These are phyloP conservation scores for Phytophthora aleatoria DNA, from an alignment of 352 stramenopile species.

Conservation along the genomic window DNA sequence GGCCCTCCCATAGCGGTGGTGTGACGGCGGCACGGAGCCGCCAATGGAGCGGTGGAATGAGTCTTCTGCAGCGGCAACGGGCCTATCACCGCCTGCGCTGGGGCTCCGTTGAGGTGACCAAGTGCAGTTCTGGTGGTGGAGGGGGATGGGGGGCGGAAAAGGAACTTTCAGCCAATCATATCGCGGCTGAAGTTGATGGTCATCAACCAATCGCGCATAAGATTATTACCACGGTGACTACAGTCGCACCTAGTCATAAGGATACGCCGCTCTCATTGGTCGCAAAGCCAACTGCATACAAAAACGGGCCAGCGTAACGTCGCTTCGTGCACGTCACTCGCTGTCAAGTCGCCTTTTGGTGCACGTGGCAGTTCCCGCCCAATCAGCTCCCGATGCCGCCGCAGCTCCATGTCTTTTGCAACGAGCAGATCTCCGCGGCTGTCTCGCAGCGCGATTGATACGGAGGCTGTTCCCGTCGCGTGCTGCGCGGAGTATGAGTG, in stretches of 20 bases:
- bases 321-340: conserved; percentile 23
- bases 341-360: conserved; percentile 22
- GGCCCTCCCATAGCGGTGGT: conserved; percentile 11
- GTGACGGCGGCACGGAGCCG: conserved; percentile 17
- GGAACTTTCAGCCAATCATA: conserved; percentile 20
- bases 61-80: conserved; percentile 7
- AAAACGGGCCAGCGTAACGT: conserved; percentile 7
- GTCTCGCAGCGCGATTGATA: conserved; percentile 23
- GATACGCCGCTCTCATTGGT: conserved; percentile 28
- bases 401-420: conserved; percentile 18
- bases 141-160: conserved; percentile 8
- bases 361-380: conserved; percentile 31
- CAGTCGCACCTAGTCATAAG: conserved; percentile 23
- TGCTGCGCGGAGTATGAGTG: conserved; percentile 17
- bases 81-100: conserved; percentile 23
- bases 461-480: conserved; percentile 18
- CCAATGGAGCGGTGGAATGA: conserved; percentile 19
- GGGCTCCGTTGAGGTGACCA: neutral
- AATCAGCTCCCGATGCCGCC: conserved; percentile 22
- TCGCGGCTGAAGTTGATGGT: neutral
- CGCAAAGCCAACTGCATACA: neutral
- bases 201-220: conserved; percentile 20
- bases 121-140: conserved; percentile 25
- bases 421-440: conserved; percentile 25
- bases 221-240: conserved; percentile 32